Evolutionary conservation across 2,329 filamentous ascomycete genomes (phyloP).

Genomic region (Neoarthrinium moseri): DNA sequence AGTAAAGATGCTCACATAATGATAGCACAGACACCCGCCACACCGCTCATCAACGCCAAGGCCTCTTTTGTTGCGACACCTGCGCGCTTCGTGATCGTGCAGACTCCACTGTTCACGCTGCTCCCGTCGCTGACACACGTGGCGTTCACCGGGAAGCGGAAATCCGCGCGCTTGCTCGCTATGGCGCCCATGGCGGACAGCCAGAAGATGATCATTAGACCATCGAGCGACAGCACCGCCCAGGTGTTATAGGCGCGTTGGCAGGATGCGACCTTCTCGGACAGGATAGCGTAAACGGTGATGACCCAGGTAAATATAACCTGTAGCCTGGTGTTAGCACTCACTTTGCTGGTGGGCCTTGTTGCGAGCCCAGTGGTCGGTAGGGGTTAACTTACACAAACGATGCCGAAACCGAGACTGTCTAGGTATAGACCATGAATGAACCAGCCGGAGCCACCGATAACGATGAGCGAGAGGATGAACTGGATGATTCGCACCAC

Average conservation of each 20-base stretch:
- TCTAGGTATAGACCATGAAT: conserved; percentile 40
- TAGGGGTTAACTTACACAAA: conserved; percentile 32
- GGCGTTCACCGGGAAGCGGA: conserved; percentile 28
- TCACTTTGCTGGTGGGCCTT: too few species aligned
- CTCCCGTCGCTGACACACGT: conserved; percentile 37
- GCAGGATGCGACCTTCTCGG: conserved; percentile 36
- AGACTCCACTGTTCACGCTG: conserved; percentile 35
- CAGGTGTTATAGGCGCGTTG: conserved; percentile 40
- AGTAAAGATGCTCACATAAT: conserved; percentile 14
- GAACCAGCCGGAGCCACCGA: conserved; percentile 40
- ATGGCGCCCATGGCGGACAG: conserved; percentile 39
- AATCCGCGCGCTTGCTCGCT: conserved; percentile 37
- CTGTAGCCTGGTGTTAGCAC: too few species aligned
- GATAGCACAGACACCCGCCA: conserved; percentile 43
- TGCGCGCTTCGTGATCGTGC: conserved; percentile 26
- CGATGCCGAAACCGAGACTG: conserved; percentile 38
- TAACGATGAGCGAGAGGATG: conserved; percentile 38
- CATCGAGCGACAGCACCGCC: conserved; percentile 42
- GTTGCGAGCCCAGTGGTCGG: not conserved
- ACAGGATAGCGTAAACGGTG: conserved; percentile 38
- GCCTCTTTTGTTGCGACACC: conserved; percentile 35
- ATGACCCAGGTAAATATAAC: conserved; percentile 45
- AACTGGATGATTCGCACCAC: conserved; percentile 39
- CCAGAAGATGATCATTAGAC: conserved; percentile 45
- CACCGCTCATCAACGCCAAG: conserved; percentile 33